Conservation (phyloP, 768 basidiomycete genomes). For the Tricholoma furcatifolium region DNA sequence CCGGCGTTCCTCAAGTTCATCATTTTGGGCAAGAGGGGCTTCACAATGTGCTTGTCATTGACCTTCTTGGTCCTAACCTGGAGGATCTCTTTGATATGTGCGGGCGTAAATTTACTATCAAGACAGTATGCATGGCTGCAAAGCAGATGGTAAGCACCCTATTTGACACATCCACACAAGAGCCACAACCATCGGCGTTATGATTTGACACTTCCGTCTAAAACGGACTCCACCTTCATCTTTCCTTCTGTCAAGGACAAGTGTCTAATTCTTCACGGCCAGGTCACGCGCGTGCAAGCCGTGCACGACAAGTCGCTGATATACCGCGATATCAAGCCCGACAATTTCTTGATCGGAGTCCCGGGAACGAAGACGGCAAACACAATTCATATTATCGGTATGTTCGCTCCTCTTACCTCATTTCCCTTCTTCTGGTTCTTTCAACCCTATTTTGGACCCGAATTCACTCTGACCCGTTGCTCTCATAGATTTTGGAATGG, state of each 20-base stretch:
- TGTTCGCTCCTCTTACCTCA: constrained; percentile 25
- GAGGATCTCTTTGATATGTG: constrained; percentile 99
- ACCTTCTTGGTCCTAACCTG: constrained; percentile 94
- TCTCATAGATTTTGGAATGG: constrained; percentile 93
- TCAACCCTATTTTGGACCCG: constrained; percentile 3
- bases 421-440: background rate
- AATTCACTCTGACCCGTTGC: constrained; percentile 5
- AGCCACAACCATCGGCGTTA: constrained; percentile 6
- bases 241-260: background rate
- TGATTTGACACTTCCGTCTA: constrained; percentile 3
- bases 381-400: constrained; percentile 83
- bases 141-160: constrained; percentile 87
- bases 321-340: constrained; percentile 98
- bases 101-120: constrained; percentile 94
- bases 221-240: constrained; percentile 9
- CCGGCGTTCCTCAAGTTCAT: constrained; percentile 96
- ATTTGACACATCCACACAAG: background rate
- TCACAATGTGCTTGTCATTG: constrained; percentile 93
- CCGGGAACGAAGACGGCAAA: constrained; percentile 90
- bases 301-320: constrained; percentile 99
- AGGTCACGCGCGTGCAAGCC: constrained; percentile 96
- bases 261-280: constrained; percentile 14
- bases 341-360: constrained; percentile 97
- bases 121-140: constrained; percentile 98
- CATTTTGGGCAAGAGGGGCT: constrained; percentile 98